Evolutionary conservation across 2,329 filamentous ascomycete genomes (phyloP).

Genomic region (Aspergillus candidus): DNA sequence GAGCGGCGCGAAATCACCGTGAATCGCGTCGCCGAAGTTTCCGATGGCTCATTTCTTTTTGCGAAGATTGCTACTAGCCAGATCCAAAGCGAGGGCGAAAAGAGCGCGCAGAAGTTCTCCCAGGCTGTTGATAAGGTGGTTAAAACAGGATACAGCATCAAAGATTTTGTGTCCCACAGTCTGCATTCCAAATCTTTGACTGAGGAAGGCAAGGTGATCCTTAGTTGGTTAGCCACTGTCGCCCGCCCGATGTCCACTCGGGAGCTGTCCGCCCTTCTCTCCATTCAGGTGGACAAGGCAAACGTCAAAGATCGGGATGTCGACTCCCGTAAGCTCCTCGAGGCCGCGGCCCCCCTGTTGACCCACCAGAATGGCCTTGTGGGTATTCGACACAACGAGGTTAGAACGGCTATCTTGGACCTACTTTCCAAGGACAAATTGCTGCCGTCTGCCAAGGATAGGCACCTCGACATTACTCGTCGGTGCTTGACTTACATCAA

Average conservation of each 20-base stretch:
- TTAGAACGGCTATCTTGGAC: slow-evolving; percentile 28
- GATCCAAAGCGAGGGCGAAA: slow-evolving; percentile 21
- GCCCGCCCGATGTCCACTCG: slow-evolving; percentile 29
- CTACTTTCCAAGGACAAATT: slow-evolving; percentile 28
- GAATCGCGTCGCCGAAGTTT: slow-evolving; percentile 27
- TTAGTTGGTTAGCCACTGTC: slow-evolving; percentile 35
- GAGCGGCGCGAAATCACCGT: slow-evolving; percentile 29
- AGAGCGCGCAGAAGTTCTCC: slow-evolving; percentile 16
- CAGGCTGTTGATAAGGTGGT: slow-evolving; percentile 26
- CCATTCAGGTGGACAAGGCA: slow-evolving; percentile 27
- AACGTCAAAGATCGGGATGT: slow-evolving; percentile 21
- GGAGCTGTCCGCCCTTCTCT: slow-evolving; percentile 27
- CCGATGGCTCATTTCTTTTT: slow-evolving; percentile 36
- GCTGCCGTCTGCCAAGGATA: slow-evolving; percentile 25
- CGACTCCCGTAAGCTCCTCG: slow-evolving; percentile 23
- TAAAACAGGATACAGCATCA: slow-evolving; percentile 21
- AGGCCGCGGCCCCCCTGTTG: slow-evolving; percentile 27
- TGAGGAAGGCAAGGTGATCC: slow-evolving; percentile 27
- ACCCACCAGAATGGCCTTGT: slow-evolving; percentile 31
- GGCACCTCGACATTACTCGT: slow-evolving; percentile 28
- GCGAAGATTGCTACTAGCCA: slow-evolving; percentile 32
- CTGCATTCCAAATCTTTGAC: slow-evolving; percentile 22
- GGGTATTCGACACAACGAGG: slow-evolving; percentile 32
- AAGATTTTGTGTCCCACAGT: slow-evolving; percentile 26
- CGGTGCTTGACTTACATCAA: slow-evolving; percentile 33